A percentile compares a stretch with the other conserved stretches of the same genome.
These are phyloP conservation scores for Actinomortierella wolfii DNA, from an alignment of 371 early-diverging fungal species.

Conservation along the genomic window DNA sequence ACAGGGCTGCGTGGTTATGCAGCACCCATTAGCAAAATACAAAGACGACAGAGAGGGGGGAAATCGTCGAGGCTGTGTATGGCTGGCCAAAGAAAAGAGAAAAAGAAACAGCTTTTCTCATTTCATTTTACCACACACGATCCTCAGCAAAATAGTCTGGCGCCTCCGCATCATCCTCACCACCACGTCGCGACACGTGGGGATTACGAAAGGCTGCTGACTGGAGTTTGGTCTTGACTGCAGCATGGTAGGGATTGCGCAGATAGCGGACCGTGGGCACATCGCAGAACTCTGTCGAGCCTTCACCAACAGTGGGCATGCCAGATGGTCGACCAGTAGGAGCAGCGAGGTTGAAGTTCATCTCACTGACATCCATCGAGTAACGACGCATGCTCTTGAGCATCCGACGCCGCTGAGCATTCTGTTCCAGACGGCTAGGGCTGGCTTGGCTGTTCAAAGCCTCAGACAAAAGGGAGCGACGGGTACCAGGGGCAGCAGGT, in stretches of 20 bases:
- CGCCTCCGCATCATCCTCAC: slow-evolving; percentile 18
- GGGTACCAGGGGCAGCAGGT: slow-evolving; percentile 18
- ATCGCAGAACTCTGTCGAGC: slow-evolving; percentile 21
- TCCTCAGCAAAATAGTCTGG: slow-evolving; percentile 42
- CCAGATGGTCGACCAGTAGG: slow-evolving; percentile 20
- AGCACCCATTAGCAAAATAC: background rate
- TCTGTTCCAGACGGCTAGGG: slow-evolving; percentile 34
- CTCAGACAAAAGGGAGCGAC: slow-evolving; percentile 39
- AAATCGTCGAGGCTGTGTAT: too few relatives aligned
- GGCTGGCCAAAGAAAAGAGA: too few relatives aligned
- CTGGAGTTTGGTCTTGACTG: slow-evolving; percentile 42
- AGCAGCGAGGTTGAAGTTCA: slow-evolving; percentile 23
- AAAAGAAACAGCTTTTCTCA: too few relatives aligned
- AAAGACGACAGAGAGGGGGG: background rate
- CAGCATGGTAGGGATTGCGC: slow-evolving; percentile 41
- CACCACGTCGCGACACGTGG: slow-evolving; percentile 11
- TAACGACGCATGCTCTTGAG: slow-evolving; percentile 47
- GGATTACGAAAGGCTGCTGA: slow-evolving; percentile 24
- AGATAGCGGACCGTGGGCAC: slow-evolving; percentile 38
- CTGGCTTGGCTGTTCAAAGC: slow-evolving; percentile 29
- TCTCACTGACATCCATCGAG: slow-evolving; percentile 40
- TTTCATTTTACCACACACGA: slow-evolving; percentile 36
- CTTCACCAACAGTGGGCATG: slow-evolving; percentile 29
- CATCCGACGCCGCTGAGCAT: slow-evolving; percentile 39
- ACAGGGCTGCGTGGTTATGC: background rate